These are phyloP conservation scores for sorghum (Sorghum bicolor) DNA, from an alignment of 176 grass and related monocot species.

Conservation along the genomic window DNA sequence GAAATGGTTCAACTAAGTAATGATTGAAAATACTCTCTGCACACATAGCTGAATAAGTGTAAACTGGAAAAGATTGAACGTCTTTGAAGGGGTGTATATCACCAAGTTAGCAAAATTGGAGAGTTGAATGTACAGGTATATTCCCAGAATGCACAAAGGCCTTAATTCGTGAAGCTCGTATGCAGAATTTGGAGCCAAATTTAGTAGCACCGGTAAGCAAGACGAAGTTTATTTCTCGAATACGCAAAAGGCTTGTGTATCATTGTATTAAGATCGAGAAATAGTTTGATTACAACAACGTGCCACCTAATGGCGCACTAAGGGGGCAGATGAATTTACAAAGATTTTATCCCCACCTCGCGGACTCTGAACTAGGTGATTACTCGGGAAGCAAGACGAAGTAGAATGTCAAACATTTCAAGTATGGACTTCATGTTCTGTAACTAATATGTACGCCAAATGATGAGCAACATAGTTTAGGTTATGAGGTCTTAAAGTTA, in stretches of 20 bases:
- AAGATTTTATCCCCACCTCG: too few relatives aligned
- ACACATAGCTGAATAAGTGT: neutral
- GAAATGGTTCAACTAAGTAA: neutral
- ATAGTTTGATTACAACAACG: too few relatives aligned
- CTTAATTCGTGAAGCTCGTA: neutral
- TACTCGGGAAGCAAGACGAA: too few relatives aligned
- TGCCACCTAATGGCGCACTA: too few relatives aligned
- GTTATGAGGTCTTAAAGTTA: neutral
- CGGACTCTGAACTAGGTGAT: too few relatives aligned
- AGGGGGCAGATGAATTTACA: too few relatives aligned
- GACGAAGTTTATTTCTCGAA: too few relatives aligned
- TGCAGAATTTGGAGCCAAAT: neutral
- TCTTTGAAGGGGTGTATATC: neutral
- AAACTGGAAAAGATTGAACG: neutral
- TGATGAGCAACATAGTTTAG: neutral
- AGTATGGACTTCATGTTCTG: neutral
- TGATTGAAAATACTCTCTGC: neutral
- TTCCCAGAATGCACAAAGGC: neutral
- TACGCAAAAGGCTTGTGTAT: too few relatives aligned
- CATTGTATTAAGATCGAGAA: too few relatives aligned
- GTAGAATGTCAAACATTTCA: neutral
- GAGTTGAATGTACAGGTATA: neutral
- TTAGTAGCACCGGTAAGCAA: neutral
- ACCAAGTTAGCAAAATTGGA: neutral
- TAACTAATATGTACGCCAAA: neutral